phyloP scores from a whole-genome alignment of 2,329 filamentous ascomycete genomes.

The Fusarium anguioides region DNA sequence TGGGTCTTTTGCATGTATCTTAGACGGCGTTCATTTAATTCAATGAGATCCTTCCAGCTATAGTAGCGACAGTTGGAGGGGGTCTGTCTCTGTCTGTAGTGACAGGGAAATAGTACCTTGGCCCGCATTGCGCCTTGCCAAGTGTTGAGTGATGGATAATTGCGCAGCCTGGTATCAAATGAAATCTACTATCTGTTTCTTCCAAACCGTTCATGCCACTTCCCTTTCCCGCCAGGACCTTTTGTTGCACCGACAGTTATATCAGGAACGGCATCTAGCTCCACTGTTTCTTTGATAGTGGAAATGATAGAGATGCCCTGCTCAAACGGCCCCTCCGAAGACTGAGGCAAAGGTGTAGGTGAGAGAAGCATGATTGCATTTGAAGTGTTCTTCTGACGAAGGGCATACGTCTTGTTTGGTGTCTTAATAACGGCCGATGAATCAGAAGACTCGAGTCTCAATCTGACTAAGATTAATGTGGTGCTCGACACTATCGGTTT shows the following conservation, averaged over 20 bases:
- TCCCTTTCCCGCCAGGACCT: conserved; percentile 54
- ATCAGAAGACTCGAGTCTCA: conserved; percentile 62
- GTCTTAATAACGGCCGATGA: conserved; percentile 63
- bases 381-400: conserved; percentile 75
- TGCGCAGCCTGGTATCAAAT: neutral
- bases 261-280: conserved; percentile 62
- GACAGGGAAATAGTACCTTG: neutral
- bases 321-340: conserved; percentile 34
- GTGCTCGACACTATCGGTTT: neutral
- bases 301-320: conserved; percentile 61
- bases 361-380: conserved; percentile 70
- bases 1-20: neutral
- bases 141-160: neutral
- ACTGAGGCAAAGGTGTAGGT: neutral
- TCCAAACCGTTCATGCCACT: conserved; percentile 72
- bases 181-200: conserved; percentile 52
- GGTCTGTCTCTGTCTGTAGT: neutral
- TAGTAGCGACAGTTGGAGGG: no score
- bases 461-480: conserved; percentile 47
- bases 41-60: neutral
- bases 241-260: conserved; percentile 45
- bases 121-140: neutral
- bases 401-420: conserved; percentile 64
- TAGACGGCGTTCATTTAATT: neutral
- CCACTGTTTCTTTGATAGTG: conserved; percentile 71